Percentiles rank a stretch among this genome's conserved stretches.
These are phyloP conservation scores for Blastobotrys chiropterorum DNA, from an alignment of 805 yeast genomes.

Conservation along the genomic window DNA sequence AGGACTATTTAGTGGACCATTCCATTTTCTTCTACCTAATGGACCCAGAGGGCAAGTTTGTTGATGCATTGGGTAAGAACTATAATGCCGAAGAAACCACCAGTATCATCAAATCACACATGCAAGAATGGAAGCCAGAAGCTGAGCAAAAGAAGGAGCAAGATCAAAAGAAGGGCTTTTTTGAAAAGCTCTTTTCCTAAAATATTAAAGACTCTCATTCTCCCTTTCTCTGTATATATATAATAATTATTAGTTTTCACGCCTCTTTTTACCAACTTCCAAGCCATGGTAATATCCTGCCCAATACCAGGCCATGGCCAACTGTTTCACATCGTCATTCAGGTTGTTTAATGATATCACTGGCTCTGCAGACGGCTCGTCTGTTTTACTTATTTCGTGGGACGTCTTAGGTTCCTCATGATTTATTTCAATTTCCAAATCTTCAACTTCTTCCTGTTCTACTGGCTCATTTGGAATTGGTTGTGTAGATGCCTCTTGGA, in stretches of 20 bases:
- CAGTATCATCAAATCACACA: slow-evolving; percentile 66
- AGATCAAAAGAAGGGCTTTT: too few relatives aligned
- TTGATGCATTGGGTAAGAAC: slow-evolving; percentile 91
- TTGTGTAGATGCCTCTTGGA: too few relatives aligned
- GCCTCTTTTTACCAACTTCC: too few relatives aligned
- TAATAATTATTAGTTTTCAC: too few relatives aligned
- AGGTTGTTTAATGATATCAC: slow-evolving; percentile 10
- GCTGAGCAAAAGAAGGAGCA: slow-evolving; percentile 61
- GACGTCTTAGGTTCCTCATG: neutral
- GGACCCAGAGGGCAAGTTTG: slow-evolving; percentile 97
- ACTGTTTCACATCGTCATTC: slow-evolving; percentile 16
- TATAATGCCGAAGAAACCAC: slow-evolving; percentile 74
- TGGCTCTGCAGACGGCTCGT: too few relatives aligned
- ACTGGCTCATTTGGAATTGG: neutral
- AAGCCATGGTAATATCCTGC: slow-evolving; percentile 27
- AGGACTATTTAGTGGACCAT: slow-evolving; percentile 94
- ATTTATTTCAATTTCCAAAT: neutral
- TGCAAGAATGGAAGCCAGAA: slow-evolving; percentile 68
- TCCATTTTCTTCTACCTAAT: slow-evolving; percentile 93
- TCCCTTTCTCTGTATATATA: too few relatives aligned
- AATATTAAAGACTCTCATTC: too few relatives aligned
- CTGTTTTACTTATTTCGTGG: neutral
- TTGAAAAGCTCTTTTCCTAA: too few relatives aligned
- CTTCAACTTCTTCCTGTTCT: neutral
- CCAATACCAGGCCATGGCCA: slow-evolving; percentile 27